These are phyloP conservation scores for Exserohilum rostratum DNA, from an alignment of 2,329 filamentous ascomycete species.

Conservation along the genomic window DNA sequence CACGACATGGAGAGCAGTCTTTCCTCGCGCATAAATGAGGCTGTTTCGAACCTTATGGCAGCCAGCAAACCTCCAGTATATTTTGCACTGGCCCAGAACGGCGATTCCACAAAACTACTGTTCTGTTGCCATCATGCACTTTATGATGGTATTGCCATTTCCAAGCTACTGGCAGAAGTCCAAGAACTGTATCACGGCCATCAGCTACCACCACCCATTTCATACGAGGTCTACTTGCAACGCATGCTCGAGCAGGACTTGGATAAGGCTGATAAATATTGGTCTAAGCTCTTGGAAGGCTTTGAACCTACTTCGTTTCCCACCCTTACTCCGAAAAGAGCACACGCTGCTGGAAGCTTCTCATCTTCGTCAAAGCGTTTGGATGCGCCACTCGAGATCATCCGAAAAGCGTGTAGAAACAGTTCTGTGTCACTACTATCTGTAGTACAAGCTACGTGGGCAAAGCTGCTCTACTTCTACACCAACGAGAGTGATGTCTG, in stretches of 20 bases:
- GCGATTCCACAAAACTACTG: constrained; percentile 44
- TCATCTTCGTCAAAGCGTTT: constrained; percentile 37
- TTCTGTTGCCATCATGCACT: constrained; percentile 78
- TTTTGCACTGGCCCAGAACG: constrained; percentile 35
- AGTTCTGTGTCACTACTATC: constrained; percentile 61
- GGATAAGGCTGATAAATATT: constrained; percentile 66
- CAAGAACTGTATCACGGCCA: constrained; percentile 61
- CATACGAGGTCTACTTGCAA: constrained; percentile 69
- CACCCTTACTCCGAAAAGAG: constrained; percentile 34
- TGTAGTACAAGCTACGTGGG: constrained; percentile 75
- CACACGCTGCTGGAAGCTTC: neutral
- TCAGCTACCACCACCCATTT: constrained; percentile 56
- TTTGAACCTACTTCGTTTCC: constrained; percentile 57
- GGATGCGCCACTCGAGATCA: constrained; percentile 25
- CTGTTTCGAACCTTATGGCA: constrained; percentile 58
- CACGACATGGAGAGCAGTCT: constrained; percentile 30
- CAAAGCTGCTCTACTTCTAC: constrained; percentile 64
- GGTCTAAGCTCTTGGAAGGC: constrained; percentile 62
- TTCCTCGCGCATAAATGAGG: constrained; percentile 49
- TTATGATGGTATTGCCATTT: constrained; percentile 83
- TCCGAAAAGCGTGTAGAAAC: constrained; percentile 30
- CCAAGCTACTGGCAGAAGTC: constrained; percentile 71
- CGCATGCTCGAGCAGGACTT: constrained; percentile 61
- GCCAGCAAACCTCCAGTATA: constrained; percentile 43
- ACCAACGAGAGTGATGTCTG: constrained; percentile 70